phyloP scores from a whole-genome alignment of 2,329 filamentous ascomycete species.

The Clarireedia monteithiana region DNA sequence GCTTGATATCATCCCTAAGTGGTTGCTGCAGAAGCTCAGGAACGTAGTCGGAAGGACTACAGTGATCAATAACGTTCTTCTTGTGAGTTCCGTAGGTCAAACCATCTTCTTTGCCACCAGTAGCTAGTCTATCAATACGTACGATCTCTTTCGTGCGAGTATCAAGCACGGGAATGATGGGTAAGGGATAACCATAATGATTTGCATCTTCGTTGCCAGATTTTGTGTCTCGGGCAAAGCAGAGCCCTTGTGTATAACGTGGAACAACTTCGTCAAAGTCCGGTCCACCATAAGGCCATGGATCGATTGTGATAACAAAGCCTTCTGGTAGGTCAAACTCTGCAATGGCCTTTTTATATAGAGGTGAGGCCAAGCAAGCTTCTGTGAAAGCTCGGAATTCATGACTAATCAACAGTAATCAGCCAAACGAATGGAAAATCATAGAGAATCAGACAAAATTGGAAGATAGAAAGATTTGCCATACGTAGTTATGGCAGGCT shows the following conservation, averaged over 20 bases:
- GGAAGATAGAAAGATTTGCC: conserved; percentile 18
- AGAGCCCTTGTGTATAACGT: conserved; percentile 47
- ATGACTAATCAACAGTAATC: not conserved
- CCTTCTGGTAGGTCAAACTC: conserved; percentile 46
- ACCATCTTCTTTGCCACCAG: conserved; percentile 32
- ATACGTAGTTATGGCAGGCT: conserved; percentile 40
- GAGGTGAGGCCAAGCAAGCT: conserved; percentile 34
- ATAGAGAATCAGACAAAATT: not conserved
- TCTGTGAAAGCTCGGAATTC: conserved; percentile 18
- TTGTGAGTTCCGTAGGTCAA: conserved; percentile 36
- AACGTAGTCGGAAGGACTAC: conserved; percentile 24
- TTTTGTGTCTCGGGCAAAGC: conserved; percentile 40
- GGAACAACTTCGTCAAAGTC: conserved; percentile 38
- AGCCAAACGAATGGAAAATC: conserved; percentile 8
- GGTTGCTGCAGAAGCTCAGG: conserved; percentile 22
- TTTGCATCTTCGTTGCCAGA: not conserved
- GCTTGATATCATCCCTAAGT: conserved; percentile 32
- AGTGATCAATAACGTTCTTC: conserved; percentile 31
- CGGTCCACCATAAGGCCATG: conserved; percentile 48
- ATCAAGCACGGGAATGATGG: conserved; percentile 41
- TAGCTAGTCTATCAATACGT: conserved; percentile 40
- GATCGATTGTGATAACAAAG: conserved; percentile 45
- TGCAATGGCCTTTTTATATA: conserved; percentile 43
- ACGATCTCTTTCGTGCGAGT: conserved; percentile 38
- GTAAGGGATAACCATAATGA: conserved; percentile 40